Percentiles rank a stretch among this genome's conserved stretches.
These are phyloP conservation scores for Multifurca ochricompacta DNA, from an alignment of 768 basidiomycete genomes.

Conservation along the genomic window DNA sequence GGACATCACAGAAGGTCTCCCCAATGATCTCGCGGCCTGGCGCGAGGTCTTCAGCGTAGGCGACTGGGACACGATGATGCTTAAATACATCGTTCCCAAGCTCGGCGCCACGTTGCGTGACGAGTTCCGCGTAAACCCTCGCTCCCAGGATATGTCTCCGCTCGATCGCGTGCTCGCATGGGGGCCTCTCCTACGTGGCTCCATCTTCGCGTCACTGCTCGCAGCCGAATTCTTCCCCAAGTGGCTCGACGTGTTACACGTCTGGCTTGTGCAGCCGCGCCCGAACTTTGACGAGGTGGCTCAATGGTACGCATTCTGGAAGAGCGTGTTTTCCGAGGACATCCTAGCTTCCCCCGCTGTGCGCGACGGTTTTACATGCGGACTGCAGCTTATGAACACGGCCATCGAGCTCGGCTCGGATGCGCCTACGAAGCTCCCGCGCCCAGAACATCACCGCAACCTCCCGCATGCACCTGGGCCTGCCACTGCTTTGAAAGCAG, in stretches of 20 bases:
- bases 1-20: conserved; percentile 63
- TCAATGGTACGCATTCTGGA: conserved; percentile 92
- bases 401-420: conserved; percentile 82
- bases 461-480: conserved; percentile 26
- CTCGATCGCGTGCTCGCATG: conserved; percentile 72
- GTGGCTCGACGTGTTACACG: conserved; percentile 85
- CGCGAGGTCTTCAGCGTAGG: conserved; percentile 60
- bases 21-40: conserved; percentile 74
- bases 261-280: conserved; percentile 88
- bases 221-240: conserved; percentile 95
- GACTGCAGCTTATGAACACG: conserved; percentile 89
- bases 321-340: conserved; percentile 60
- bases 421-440: conserved; percentile 57
- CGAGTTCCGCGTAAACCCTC: conserved; percentile 86
- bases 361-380: conserved; percentile 74
- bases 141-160: conserved; percentile 80
- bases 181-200: conserved; percentile 62
- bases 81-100: conserved; percentile 90
- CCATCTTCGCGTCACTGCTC: conserved; percentile 75
- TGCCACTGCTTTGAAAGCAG: conserved; percentile 28
- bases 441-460: conserved; percentile 55
- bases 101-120: conserved; percentile 75
- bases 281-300: conserved; percentile 90
- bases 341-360: conserved; percentile 62
- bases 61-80: conserved; percentile 88